Base-by-base conservation (phyloP, 306 rosid genomes). In the Castanospermum australe region DNA sequence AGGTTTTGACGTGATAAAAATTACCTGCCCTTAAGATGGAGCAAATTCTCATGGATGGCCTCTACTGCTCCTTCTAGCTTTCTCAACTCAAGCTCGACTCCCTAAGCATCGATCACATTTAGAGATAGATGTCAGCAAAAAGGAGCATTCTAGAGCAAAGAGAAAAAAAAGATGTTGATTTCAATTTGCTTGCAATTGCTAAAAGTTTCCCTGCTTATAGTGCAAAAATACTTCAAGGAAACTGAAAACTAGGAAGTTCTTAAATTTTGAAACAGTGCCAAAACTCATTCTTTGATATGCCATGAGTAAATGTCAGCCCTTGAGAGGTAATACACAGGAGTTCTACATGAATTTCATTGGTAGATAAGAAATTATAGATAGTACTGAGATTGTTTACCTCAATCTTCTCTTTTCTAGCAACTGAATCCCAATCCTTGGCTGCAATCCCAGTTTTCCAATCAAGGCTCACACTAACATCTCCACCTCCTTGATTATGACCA, bases 361-460 rank as follows among this genome's bases (percentile, higher is more conserved):
- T 33, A 54, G 61, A 63, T 75, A 39, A 10, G 39, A 73, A 57
- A 39, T 68, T 36, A 35, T 69, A 52, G 39, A 47, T 33, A 71
- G 55, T 54, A 24, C 28, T 47, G 0, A 24, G 60, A 68, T 30
- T 30, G 63, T 74, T 80, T 64, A 93, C 99, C 93, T 91, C 98
- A 67, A 95, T 86, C 90, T 93, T 95, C 84, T 95, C 99, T 75
- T 91, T 93, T 82, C 81, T 95, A 35, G 99, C 99, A 61, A 95
- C 98, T 10, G 99, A 82, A 56, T 93, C 99, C 99, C 99, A 95
- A 83, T 95, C 99, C 87, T 90, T 93, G 25, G 99, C 96, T 17
- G 96, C 98, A 83, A 95, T 83, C 59, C 99, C 99, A 13, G 90
- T 93, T 91, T 79, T 95, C 99, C 99, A 93, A 73, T 95, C 99